Percentiles rank a stretch among this genome's conserved stretches.
These are phyloP conservation scores for Penicillium expansum DNA, from an alignment of 2,329 filamentous ascomycete species.

Conservation along the genomic window DNA sequence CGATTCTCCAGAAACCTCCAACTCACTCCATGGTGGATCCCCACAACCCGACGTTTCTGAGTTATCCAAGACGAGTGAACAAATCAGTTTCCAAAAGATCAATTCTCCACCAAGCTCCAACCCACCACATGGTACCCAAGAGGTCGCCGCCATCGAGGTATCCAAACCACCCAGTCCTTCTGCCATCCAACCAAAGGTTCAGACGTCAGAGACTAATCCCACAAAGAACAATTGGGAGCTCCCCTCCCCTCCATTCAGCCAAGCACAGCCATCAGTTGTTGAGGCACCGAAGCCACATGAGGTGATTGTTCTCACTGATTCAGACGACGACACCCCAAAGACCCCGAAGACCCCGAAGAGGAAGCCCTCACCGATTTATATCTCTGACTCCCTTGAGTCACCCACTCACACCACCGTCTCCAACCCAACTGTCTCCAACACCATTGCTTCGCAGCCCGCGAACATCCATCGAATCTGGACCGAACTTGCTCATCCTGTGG, in stretches of 20 bases:
- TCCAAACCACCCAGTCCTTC: not conserved
- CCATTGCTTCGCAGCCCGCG: not conserved
- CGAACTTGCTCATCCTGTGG: slow-evolving; percentile 41
- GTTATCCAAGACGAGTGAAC: no score
- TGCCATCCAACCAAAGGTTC: not conserved
- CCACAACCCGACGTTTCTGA: not conserved
- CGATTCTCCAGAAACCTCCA: not conserved
- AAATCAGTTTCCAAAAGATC: not conserved
- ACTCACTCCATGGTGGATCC: not conserved
- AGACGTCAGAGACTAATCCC: not conserved
- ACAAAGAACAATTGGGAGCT: not conserved
- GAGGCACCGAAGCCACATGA: not conserved
- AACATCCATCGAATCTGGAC: slow-evolving; percentile 32
- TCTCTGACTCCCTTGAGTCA: not conserved
- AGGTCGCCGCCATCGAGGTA: slow-evolving; percentile 8
- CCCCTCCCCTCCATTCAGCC: not conserved
- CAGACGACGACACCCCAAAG: not conserved
- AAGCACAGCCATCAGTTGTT: not conserved
- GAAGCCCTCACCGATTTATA: not conserved
- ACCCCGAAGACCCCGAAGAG: not conserved
- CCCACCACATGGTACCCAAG: not conserved
- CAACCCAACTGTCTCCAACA: not conserved
- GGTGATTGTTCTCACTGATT: not conserved
- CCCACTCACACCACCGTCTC: not conserved
- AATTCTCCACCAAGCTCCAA: not conserved